These are phyloP conservation scores for Fagus sylvatica DNA, from an alignment of 306 rosid species.

Conservation along the genomic window DNA sequence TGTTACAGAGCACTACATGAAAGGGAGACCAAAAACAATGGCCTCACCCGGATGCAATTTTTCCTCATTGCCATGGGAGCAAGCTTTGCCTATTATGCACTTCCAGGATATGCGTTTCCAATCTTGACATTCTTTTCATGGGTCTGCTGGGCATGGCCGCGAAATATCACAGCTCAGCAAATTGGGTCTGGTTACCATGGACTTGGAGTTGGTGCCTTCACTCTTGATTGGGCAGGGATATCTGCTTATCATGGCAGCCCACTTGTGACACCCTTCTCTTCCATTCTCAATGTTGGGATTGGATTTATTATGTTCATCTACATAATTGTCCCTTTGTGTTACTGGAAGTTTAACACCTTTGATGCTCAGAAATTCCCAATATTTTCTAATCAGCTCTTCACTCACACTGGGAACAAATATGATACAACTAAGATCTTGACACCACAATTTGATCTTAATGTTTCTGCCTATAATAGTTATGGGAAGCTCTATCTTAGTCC, in stretches of 20 bases:
- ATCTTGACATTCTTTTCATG: constrained; percentile 93
- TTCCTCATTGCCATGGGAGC: constrained; percentile 71
- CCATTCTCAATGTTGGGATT: constrained; percentile 83
- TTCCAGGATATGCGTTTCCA: constrained; percentile 84
- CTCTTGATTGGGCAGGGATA: constrained; percentile 98
- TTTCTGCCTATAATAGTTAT: constrained; percentile 72
- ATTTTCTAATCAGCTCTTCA: constrained; percentile 81
- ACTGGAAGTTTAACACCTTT: constrained; percentile 91
- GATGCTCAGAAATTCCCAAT: constrained; percentile 96
- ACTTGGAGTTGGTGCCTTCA: constrained; percentile 91
- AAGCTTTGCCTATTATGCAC: constrained; percentile 78
- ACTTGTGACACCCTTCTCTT: constrained; percentile 84
- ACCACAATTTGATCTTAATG: constrained; percentile 59
- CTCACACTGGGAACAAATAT: constrained; percentile 60
- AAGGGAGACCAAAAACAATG: constrained; percentile 57
- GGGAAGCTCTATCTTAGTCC: constrained; percentile 97
- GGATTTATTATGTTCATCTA: constrained; percentile 94
- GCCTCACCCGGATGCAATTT: constrained; percentile 78
- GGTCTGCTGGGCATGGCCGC: constrained; percentile 97
- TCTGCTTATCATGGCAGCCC: constrained; percentile 99
- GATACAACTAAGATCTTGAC: constrained; percentile 87
- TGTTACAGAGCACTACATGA: constrained; percentile 92
- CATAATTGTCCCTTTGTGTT: constrained; percentile 80
- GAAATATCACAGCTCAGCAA: constrained; percentile 91
- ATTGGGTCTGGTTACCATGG: constrained; percentile 86